phyloP scores from a whole-genome alignment of 1,284 basidiomycete genomes.

The Tetrapyrgos nigripes region DNA sequence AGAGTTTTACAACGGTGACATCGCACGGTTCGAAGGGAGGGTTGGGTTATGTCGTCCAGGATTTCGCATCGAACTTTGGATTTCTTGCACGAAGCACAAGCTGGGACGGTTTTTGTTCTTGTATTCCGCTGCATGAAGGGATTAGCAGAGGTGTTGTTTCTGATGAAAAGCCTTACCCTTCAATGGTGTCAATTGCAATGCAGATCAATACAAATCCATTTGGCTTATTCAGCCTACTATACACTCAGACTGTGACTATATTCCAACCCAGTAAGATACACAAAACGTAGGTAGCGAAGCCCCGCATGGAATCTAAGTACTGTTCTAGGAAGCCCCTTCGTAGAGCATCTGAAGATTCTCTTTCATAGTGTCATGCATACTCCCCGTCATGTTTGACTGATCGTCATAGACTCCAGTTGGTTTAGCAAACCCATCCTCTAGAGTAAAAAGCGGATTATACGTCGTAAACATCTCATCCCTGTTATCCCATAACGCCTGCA shows the following conservation, averaged over 20 bases:
- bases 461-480: neutral
- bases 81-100: constrained; percentile 5
- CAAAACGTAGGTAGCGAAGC: no score
- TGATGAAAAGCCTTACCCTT: no score
- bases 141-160: no score
- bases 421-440: neutral
- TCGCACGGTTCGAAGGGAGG: neutral
- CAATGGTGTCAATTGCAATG: no score
- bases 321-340: no score
- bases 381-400: neutral
- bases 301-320: no score
- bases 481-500: constrained; percentile 3
- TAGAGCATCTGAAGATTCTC: neutral
- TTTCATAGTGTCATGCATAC: neutral
- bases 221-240: no score
- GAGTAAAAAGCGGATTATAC: neutral
- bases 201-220: no score
- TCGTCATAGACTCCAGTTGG: neutral
- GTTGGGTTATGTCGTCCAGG: neutral
- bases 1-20: constrained; percentile 15
- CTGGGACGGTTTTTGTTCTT: constrained; percentile 4
- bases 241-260: no score
- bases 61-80: constrained; percentile 13
- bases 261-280: no score
- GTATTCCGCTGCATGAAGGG: no score